Base-by-base conservation (phyloP, 495 filamentous ascomycete genomes). In the Talaromyces borbonicus region DNA sequence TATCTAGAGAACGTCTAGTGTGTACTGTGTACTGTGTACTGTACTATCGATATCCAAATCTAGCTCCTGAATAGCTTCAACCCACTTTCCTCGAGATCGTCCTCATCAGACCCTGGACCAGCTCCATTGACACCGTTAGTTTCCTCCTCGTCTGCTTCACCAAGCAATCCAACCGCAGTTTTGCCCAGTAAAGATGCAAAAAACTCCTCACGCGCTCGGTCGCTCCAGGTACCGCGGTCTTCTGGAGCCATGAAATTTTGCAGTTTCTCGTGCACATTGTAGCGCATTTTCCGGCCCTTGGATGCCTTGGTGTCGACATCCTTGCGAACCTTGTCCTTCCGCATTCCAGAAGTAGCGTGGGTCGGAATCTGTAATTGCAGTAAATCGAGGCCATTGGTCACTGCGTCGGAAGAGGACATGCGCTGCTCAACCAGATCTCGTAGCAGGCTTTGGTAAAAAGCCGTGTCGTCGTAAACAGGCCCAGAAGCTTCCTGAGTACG, bases 161-260 rank as follows among this genome's bases (percentile, higher is more conserved):
- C 75, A 42, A 95, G 63, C 47, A 72, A 68, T 49, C 86, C 69
- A 59, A 80, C 87, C 56, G 83, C 80, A 41, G 65, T 63, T 43
- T 56, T 61, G 12, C 92, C 93, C 45, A 98, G 79, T 57, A 98
- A 63, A 25, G 87, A 84, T 24, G 81, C 82, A 67, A 98, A 96
- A 56, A 98, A 81, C 55, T 94, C 78, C 56, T 87, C 85, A 43
- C 87, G 78, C 30, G 87, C 85, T 43, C 77, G 72, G 43, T 78
- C 72, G 40, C 85, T 83, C 90, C 90, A 95, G 9, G 51, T 58
- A 2, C 81, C 74, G 23, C 84, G 67, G 57, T 94, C 85, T 59
- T 94, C 85, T 0, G 90, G 84, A 23, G 88, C 90, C 90, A 96
- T 95, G 58, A 97, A 97, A 66, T 96, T 96, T 69, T 92, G 85